Percentiles rank a stretch among this genome's conserved stretches.
Conservation (phyloP, 2,329 filamentous ascomycete species). For the Calonectria pseudoreteaudii region DNA sequence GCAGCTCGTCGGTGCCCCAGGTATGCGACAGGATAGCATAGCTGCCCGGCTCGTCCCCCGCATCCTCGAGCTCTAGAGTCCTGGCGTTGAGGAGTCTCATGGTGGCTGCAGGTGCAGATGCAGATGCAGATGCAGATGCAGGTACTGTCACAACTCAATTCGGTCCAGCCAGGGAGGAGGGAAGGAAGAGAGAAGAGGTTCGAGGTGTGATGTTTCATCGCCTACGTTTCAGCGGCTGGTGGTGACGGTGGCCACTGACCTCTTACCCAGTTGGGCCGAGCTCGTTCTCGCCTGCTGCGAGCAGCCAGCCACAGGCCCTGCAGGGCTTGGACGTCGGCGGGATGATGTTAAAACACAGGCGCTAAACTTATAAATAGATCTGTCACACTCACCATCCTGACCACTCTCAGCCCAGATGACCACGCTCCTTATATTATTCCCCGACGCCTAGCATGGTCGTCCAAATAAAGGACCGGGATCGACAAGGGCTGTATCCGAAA, state of each 20-base stretch:
- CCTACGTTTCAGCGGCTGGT: slow-evolving; percentile 21
- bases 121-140: not conserved
- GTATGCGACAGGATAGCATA: slow-evolving; percentile 45
- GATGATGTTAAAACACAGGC: not conserved
- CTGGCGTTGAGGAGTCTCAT: slow-evolving; percentile 45
- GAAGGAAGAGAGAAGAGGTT: not conserved
- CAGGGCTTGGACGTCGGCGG: not conserved
- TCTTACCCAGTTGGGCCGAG: slow-evolving; percentile 26
- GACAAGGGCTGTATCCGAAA: slow-evolving; percentile 20
- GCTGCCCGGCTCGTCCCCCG: slow-evolving; percentile 29
- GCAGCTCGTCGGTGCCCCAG: slow-evolving; percentile 41
- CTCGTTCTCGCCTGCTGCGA: not conserved
- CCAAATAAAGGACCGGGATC: slow-evolving; percentile 14
- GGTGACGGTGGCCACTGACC: slow-evolving; percentile 25
- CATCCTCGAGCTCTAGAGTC: slow-evolving; percentile 39
- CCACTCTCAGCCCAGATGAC: not conserved
- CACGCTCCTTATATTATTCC: slow-evolving; percentile 2
- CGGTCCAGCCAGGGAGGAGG: not conserved
- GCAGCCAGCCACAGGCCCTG: not conserved
- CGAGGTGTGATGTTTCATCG: slow-evolving; percentile 17
- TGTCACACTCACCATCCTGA: slow-evolving; percentile 2
- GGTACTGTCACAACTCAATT: slow-evolving; percentile 20
- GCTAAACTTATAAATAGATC: slow-evolving; percentile 15
- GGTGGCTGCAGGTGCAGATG: not conserved
- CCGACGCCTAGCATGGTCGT: slow-evolving; percentile 2